A percentile compares a stretch with the other conserved stretches of the same genome.
These are phyloP conservation scores for Martiniozyma asiatica DNA, from an alignment of 1,139 yeast species.

Conservation along the genomic window DNA sequence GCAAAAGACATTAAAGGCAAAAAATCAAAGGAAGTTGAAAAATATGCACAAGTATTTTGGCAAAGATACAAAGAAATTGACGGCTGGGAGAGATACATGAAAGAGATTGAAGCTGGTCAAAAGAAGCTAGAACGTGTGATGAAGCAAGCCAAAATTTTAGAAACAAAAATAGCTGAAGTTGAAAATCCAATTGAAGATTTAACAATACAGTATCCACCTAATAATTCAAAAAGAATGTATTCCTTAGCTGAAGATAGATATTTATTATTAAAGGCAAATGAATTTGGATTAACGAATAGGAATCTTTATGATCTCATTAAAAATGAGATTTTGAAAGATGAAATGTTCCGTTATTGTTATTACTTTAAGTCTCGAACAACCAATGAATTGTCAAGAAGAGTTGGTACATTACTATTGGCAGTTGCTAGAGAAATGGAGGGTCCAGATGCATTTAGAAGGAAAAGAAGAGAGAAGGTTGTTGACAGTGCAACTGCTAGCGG, in stretches of 20 bases:
- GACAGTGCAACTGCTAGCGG: conserved; percentile 6
- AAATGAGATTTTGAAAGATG: conserved; percentile 61
- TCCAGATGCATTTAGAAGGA: conserved; percentile 36
- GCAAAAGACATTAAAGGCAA: conserved; percentile 60
- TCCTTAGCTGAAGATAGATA: conserved; percentile 82
- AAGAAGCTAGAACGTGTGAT: conserved; percentile 54
- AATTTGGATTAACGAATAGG: conserved; percentile 64
- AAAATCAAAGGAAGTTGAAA: conserved; percentile 53
- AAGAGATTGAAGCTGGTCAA: conserved; percentile 86
- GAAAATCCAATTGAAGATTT: conserved; percentile 68
- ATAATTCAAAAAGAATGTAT: conserved; percentile 76
- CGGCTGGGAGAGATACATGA: conserved; percentile 73
- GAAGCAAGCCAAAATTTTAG: conserved; percentile 56
- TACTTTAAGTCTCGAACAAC: conserved; percentile 76
- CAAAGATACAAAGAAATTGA: conserved; percentile 56
- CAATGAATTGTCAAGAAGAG: conserved; percentile 72
- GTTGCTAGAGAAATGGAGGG: conserved; percentile 74
- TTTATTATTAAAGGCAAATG: conserved; percentile 57
- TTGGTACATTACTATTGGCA: conserved; percentile 66
- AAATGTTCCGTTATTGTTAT: conserved; percentile 82
- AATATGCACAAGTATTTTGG: conserved; percentile 70
- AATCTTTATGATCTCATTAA: conserved; percentile 65
- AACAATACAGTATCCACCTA: conserved; percentile 77
- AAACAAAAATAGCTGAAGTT: conserved; percentile 48
- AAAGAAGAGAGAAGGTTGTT: conserved; percentile 12